Percentiles rank a stretch among this genome's conserved stretches.
Evolutionary conservation across 2,329 filamentous ascomycete species (phyloP).

Genomic region (Raffaelea albimanens): DNA sequence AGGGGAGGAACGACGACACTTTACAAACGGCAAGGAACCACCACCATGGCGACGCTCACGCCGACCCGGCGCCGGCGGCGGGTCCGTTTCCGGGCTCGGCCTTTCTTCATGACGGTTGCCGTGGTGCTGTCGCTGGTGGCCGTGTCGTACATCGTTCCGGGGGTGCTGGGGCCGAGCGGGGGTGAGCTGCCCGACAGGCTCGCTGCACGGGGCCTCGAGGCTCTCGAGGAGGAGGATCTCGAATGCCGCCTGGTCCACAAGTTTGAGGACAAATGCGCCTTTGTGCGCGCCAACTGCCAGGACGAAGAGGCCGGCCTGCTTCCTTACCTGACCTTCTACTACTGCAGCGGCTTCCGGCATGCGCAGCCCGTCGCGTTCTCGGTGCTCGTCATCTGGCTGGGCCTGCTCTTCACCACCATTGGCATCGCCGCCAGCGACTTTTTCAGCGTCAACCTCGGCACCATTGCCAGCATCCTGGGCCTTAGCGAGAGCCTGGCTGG

Average conservation of each 20-base stretch:
- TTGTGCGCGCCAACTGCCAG: constrained; percentile 69
- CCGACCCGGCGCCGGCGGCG: constrained; percentile 18
- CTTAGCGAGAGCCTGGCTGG: constrained; percentile 94
- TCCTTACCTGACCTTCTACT: constrained; percentile 84
- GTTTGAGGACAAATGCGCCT: constrained; percentile 74
- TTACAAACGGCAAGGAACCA: no score
- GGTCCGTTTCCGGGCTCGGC: constrained; percentile 32
- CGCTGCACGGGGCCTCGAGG: neutral
- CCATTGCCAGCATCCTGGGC: constrained; percentile 78
- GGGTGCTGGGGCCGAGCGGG: neutral
- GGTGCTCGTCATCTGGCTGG: constrained; percentile 73
- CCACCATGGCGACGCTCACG: neutral
- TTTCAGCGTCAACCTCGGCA: constrained; percentile 93
- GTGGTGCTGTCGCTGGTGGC: constrained; percentile 34
- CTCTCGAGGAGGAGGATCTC: constrained; percentile 19
- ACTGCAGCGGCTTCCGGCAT: constrained; percentile 60
- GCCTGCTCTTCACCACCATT: constrained; percentile 87
- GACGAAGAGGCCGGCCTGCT: constrained; percentile 87
- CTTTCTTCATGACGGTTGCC: constrained; percentile 38
- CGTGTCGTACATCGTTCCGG: constrained; percentile 11
- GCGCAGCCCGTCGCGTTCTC: constrained; percentile 69
- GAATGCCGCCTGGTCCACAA: constrained; percentile 74
- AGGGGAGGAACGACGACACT: no score
- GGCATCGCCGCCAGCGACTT: constrained; percentile 98
- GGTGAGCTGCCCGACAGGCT: neutral